A percentile compares a stretch with the other conserved stretches of the same genome.
Conservation (phyloP, 75 land plant species). For the Adiantum capillusveneris region DNA sequence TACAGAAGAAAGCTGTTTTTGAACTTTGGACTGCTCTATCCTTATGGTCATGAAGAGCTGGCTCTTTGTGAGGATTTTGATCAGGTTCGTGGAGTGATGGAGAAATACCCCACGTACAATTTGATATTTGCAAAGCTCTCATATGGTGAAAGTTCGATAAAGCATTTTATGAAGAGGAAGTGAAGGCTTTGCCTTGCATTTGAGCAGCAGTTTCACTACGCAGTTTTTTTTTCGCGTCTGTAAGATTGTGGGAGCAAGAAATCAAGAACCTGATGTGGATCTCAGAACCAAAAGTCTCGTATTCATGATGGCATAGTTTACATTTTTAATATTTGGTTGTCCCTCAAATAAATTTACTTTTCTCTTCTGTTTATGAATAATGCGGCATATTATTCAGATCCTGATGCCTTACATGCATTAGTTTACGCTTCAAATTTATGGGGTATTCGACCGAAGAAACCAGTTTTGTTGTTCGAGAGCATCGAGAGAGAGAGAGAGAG, state of each 20-base stretch:
- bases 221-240: slow-evolving; percentile 74
- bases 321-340: slow-evolving; percentile 30
- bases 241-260: slow-evolving; percentile 78
- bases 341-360: background rate
- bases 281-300: slow-evolving; percentile 71
- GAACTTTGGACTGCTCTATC: slow-evolving; percentile 91
- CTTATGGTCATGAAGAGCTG: slow-evolving; percentile 98
- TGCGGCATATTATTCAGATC: background rate
- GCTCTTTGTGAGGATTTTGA: slow-evolving; percentile 93
- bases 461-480: too few species aligned
- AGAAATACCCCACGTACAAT: slow-evolving; percentile 96
- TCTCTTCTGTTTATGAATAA: background rate
- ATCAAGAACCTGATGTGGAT: slow-evolving; percentile 88
- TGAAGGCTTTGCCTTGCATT: slow-evolving; percentile 89
- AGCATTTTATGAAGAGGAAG: slow-evolving; percentile 97
- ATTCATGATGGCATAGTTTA: slow-evolving; percentile 85
- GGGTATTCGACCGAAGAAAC: too few species aligned
- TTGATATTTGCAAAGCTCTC: slow-evolving; percentile 85
- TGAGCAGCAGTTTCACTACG: slow-evolving; percentile 96
- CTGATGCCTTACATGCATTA: too few species aligned
- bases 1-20: slow-evolving; percentile 94
- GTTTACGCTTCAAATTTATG: too few species aligned
- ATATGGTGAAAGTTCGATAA: slow-evolving; percentile 98
- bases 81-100: slow-evolving; percentile 94
- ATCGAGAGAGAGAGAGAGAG: too few species aligned